phyloP scores from a whole-genome alignment of 164 flowering plant genomes.

The Berberis thunbergii region DNA sequence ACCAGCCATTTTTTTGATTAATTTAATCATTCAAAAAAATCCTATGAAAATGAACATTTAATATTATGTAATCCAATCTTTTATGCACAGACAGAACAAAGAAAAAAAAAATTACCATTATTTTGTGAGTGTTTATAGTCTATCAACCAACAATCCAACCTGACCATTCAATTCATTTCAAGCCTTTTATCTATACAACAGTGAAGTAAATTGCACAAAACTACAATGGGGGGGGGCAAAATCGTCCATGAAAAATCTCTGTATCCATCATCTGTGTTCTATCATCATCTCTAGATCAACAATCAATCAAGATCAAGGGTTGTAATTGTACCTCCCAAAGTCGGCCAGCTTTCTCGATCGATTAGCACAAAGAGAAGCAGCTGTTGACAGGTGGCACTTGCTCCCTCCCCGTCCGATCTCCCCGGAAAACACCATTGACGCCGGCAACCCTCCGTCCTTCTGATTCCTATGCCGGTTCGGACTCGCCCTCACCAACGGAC shows the following conservation, averaged over 20 bases:
- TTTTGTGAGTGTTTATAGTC: too few species aligned
- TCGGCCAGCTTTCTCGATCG: conserved; percentile 86
- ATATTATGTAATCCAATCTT: too few species aligned
- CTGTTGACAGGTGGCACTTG: conserved; percentile 41
- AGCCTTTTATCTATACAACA: not conserved
- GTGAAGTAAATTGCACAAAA: not conserved
- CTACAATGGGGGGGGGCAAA: not conserved
- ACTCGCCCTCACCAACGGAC: conserved; percentile 81
- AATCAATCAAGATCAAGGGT: conserved; percentile 7
- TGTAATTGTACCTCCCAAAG: conserved; percentile 55
- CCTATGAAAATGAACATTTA: too few species aligned
- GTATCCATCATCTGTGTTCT: not conserved
- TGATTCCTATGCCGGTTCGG: conserved; percentile 43
- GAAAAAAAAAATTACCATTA: too few species aligned
- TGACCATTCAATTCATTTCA: not conserved
- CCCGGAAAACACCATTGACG: conserved; percentile 32
- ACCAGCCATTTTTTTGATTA: too few species aligned
- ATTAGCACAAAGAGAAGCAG: conserved; percentile 60
- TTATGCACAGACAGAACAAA: too few species aligned
- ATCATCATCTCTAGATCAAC: not conserved
- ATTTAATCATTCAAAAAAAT: too few species aligned
- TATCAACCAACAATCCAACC: not conserved
- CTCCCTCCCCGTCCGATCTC: conserved; percentile 32
- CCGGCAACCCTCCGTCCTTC: conserved; percentile 27
- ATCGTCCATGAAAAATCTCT: not conserved